These are phyloP conservation scores for Monilinia fructigena DNA, from an alignment of 2,329 filamentous ascomycete species.

Conservation along the genomic window DNA sequence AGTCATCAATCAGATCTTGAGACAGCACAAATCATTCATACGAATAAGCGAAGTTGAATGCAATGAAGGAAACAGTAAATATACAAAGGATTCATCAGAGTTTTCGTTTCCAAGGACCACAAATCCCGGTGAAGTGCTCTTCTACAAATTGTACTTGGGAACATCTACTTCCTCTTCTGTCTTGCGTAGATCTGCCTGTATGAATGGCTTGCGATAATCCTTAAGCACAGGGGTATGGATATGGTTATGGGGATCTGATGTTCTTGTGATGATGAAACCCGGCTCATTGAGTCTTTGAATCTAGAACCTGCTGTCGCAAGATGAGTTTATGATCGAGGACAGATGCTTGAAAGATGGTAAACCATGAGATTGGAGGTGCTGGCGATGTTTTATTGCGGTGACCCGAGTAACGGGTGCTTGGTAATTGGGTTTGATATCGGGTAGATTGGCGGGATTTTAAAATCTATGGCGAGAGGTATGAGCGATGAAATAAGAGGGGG, in stretches of 20 bases:
- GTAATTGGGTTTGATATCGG: neutral
- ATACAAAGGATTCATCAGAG: neutral
- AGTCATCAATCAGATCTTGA: neutral
- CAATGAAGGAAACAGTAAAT: neutral
- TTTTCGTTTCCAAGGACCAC: neutral
- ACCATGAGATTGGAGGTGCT: neutral
- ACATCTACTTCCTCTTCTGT: neutral
- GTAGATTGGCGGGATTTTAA: neutral
- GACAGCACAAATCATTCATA: neutral
- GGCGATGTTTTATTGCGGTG: neutral
- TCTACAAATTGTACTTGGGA: neutral
- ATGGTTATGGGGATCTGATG: neutral
- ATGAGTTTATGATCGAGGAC: neutral
- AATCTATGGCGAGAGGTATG: neutral
- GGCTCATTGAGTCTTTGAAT: neutral
- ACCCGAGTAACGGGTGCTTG: neutral
- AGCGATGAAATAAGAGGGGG: neutral
- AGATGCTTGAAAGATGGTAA: neutral
- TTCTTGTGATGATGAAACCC: neutral
- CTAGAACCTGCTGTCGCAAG: neutral
- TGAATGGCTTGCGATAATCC: neutral
- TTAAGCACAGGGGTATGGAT: neutral
- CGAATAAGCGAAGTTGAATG: neutral
- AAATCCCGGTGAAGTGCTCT: neutral
- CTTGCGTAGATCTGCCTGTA: neutral